Conservation (phyloP, 345 rosid genomes). For the Durio zibethinus region DNA sequence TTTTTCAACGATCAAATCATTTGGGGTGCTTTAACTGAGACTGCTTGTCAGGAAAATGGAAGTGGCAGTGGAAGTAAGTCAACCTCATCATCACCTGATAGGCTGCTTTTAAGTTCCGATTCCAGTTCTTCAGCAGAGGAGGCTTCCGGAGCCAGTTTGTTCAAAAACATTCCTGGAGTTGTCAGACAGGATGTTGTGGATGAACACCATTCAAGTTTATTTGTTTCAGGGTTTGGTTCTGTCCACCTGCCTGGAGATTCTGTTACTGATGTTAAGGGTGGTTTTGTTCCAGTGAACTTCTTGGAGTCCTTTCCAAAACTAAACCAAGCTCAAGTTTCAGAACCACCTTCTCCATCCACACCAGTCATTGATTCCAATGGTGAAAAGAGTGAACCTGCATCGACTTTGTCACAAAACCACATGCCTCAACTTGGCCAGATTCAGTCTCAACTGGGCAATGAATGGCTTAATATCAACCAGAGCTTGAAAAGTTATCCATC, state of each 20-base stretch:
- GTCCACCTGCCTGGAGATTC: slow-evolving; percentile 10
- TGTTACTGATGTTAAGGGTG: slow-evolving; percentile 24
- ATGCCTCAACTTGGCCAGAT: background rate
- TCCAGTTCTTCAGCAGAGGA: slow-evolving; percentile 35
- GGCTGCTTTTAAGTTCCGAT: slow-evolving; percentile 22
- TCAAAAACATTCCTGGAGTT: slow-evolving; percentile 28
- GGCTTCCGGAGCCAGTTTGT: slow-evolving; percentile 20
- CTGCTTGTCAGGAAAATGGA: slow-evolving; percentile 19
- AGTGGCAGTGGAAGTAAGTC: slow-evolving; percentile 10
- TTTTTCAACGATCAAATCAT: slow-evolving; percentile 32
- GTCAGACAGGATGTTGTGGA: slow-evolving; percentile 21
- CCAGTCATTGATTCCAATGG: slow-evolving; percentile 19
- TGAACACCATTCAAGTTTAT: slow-evolving; percentile 12
- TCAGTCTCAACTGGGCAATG: slow-evolving; percentile 18
- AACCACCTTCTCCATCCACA: slow-evolving; percentile 23
- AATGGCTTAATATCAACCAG: slow-evolving; percentile 50
- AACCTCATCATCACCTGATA: slow-evolving; percentile 21
- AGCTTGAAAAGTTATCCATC: slow-evolving; percentile 28
- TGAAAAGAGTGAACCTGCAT: slow-evolving; percentile 14
- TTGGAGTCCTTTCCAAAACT: slow-evolving; percentile 38
- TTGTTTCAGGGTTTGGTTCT: slow-evolving; percentile 28
- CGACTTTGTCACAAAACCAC: slow-evolving; percentile 20
- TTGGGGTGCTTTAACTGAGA: slow-evolving; percentile 25
- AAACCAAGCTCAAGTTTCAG: slow-evolving; percentile 24
- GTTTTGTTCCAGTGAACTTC: slow-evolving; percentile 37